phyloP scores from a whole-genome alignment of 805 yeast species.

The Ogataea angusta region DNA sequence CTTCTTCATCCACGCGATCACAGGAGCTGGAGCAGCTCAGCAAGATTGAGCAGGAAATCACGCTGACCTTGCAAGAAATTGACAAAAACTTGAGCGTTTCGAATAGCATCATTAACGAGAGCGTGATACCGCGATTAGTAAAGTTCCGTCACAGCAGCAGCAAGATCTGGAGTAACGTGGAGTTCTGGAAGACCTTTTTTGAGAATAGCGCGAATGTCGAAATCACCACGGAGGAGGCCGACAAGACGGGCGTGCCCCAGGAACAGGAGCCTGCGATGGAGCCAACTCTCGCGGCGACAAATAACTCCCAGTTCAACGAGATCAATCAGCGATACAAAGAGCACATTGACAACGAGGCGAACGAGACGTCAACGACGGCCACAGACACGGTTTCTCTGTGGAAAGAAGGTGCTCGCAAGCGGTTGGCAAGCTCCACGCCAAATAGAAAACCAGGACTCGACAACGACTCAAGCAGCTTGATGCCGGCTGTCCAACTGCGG shows the following conservation, averaged over 20 bases:
- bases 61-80: constrained; percentile 71
- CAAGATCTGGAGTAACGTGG: constrained; percentile 61
- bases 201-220: constrained; percentile 44
- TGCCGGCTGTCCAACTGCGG: constrained; percentile 18
- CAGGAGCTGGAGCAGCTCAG: constrained; percentile 46
- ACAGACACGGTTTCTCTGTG: constrained; percentile 19
- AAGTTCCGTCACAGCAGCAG: constrained; percentile 56
- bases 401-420: constrained; percentile 18
- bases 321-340: constrained; percentile 19
- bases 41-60: constrained; percentile 73
- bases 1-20: constrained; percentile 20
- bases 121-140: constrained; percentile 64
- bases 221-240: constrained; percentile 22
- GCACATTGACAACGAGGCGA: constrained; percentile 10
- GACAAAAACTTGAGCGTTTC: constrained; percentile 70
- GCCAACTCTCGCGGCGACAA: constrained; percentile 12
- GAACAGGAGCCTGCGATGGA: constrained; percentile 1
- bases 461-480: constrained; percentile 8
- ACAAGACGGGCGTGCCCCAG: constrained; percentile 3
- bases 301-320: constrained; percentile 13
- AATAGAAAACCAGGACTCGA: constrained; percentile 12
- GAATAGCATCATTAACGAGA: constrained; percentile 63
- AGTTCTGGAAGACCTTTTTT: constrained; percentile 75
- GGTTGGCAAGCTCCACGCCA: constrained; percentile 23
- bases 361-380: constrained; percentile 16